A percentile compares a stretch with the other conserved stretches of the same genome.
These are phyloP conservation scores for Paulownia fortunei DNA, from an alignment of 257 asterid genomes.

Conservation along the genomic window DNA sequence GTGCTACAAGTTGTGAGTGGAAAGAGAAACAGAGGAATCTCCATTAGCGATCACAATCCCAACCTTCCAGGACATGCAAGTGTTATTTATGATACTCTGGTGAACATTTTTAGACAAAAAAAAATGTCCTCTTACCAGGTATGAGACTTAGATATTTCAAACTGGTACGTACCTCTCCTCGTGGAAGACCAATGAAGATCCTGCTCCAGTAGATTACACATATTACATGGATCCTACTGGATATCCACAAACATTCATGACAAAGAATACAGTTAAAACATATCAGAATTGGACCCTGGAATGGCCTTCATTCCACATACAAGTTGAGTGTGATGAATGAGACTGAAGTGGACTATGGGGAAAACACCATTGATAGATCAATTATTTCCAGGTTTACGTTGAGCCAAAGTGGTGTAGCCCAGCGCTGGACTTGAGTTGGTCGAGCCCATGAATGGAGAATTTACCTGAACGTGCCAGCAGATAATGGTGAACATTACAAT, in stretches of 20 bases:
- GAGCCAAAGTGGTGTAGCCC: slow-evolving; percentile 21
- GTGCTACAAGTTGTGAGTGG: too few relatives aligned
- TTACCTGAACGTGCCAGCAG: too few relatives aligned
- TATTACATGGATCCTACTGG: slow-evolving; percentile 37
- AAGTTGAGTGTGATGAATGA: slow-evolving; percentile 1
- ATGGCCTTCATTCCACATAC: slow-evolving; percentile 39
- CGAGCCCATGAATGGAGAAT: too few relatives aligned
- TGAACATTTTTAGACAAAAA: too few relatives aligned
- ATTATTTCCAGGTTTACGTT: slow-evolving; percentile 26
- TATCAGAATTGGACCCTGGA: slow-evolving; percentile 55
- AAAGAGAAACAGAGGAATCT: too few relatives aligned
- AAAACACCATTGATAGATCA: slow-evolving; percentile 27
- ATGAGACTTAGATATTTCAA: slow-evolving; percentile 34
- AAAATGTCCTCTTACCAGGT: too few relatives aligned
- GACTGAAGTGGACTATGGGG: slow-evolving; percentile 34
- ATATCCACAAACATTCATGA: slow-evolving; percentile 36
- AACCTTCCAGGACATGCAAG: too few relatives aligned
- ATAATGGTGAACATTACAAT: too few relatives aligned
- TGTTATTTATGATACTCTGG: too few relatives aligned
- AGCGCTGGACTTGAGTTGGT: slow-evolving; percentile 9
- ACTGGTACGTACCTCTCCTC: slow-evolving; percentile 37
- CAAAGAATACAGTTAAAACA: background rate
- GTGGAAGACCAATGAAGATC: slow-evolving; percentile 47
- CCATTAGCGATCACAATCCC: too few relatives aligned
- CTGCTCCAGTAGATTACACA: slow-evolving; percentile 40